Percentiles rank a stretch among this genome's conserved stretches.
Evolutionary conservation across 2,329 filamentous ascomycete species (phyloP).

Genomic region (Lecanicillium sp.): DNA sequence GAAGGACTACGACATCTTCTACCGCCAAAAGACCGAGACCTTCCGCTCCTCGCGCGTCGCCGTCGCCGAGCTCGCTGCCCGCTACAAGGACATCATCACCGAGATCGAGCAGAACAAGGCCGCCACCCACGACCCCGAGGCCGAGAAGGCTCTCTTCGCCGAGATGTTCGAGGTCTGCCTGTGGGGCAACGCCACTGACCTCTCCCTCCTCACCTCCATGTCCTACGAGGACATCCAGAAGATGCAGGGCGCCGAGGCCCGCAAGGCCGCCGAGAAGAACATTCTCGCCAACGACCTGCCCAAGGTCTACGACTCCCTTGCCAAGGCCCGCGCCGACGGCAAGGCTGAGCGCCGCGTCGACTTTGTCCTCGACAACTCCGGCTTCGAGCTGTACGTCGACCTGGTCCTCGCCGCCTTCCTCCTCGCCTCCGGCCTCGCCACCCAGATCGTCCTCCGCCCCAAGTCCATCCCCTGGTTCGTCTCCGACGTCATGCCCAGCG

Average conservation of each 20-base stretch:
- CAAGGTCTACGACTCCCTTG: conserved; percentile 63
- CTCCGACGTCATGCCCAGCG: conserved; percentile 81
- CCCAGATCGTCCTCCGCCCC: conserved; percentile 79
- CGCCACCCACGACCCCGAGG: conserved; percentile 52
- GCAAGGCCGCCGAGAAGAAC: conserved; percentile 84
- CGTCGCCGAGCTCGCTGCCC: conserved; percentile 72
- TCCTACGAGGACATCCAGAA: conserved; percentile 97
- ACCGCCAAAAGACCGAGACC: conserved; percentile 81
- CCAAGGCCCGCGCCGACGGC: conserved; percentile 55
- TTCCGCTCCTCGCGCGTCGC: conserved; percentile 88
- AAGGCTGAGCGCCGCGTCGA: conserved; percentile 73
- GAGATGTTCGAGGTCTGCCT: conserved; percentile 97
- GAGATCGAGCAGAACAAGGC: conserved; percentile 54
- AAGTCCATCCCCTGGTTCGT: conserved; percentile 99
- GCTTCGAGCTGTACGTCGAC: conserved; percentile 95
- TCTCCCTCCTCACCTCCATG: conserved; percentile 82
- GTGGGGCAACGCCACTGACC: conserved; percentile 94
- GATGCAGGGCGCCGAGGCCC: conserved; percentile 80
- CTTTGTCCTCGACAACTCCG: conserved; percentile 93
- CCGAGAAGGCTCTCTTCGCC: conserved; percentile 72
- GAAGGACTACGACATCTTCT: conserved; percentile 87
- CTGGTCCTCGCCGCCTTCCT: conserved; percentile 88
- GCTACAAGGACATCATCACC: conserved; percentile 67
- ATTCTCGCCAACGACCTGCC: conserved; percentile 83
- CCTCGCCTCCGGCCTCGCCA: conserved; percentile 77